Conservation (phyloP, 805 yeast genomes). For the Ogataea minuta region DNA sequence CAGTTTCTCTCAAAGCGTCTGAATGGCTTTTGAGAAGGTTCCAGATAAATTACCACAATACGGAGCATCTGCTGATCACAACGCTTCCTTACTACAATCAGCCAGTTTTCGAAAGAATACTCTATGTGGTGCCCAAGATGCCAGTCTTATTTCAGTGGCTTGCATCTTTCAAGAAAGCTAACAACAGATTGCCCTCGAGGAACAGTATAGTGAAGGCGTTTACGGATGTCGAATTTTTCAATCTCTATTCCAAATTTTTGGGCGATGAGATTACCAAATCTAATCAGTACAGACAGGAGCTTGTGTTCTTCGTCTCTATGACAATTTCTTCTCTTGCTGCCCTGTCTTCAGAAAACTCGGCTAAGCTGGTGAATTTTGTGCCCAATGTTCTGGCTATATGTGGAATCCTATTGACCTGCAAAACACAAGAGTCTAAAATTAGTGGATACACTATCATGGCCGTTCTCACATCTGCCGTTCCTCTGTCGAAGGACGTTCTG, state of each 20-base stretch:
- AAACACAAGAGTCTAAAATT: slow-evolving; percentile 62
- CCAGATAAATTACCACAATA: slow-evolving; percentile 75
- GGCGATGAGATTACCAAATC: slow-evolving; percentile 49
- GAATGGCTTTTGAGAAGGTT: slow-evolving; percentile 96
- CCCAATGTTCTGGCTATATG: slow-evolving; percentile 59
- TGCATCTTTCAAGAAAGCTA: slow-evolving; percentile 56
- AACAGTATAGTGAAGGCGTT: slow-evolving; percentile 70
- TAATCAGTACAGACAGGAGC: slow-evolving; percentile 62
- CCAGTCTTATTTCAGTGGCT: slow-evolving; percentile 83
- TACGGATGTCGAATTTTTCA: slow-evolving; percentile 64
- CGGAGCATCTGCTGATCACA: slow-evolving; percentile 69
- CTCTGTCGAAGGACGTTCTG: slow-evolving; percentile 55
- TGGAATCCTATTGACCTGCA: slow-evolving; percentile 50
- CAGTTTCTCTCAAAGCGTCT: slow-evolving; percentile 75
- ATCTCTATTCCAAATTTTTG: slow-evolving; percentile 59
- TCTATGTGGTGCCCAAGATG: slow-evolving; percentile 65
- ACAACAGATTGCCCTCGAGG: slow-evolving; percentile 59
- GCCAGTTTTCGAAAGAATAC: slow-evolving; percentile 70
- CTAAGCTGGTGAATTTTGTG: slow-evolving; percentile 46
- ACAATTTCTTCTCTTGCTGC: slow-evolving; percentile 69
- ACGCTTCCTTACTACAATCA: slow-evolving; percentile 78
- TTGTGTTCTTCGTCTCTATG: slow-evolving; percentile 76
- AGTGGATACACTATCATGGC: slow-evolving; percentile 82
- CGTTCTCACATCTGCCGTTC: slow-evolving; percentile 71
- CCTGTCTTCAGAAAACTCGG: slow-evolving; percentile 41